phyloP scores from a whole-genome alignment of 1,284 basidiomycete species.

The Inonotus hispidus region DNA sequence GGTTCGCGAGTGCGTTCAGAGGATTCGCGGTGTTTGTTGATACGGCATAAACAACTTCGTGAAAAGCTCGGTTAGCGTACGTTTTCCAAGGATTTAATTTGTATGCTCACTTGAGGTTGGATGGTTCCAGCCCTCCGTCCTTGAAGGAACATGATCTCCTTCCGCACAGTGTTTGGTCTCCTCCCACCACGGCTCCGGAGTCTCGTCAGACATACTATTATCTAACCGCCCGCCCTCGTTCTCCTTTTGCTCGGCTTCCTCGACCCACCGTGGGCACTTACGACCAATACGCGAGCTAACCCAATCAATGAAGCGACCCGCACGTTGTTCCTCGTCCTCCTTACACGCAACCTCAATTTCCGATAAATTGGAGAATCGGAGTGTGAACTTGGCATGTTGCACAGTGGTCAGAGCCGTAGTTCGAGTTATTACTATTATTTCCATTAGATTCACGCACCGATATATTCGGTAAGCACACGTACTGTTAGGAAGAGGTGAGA shows the following conservation, averaged over 20 bases:
- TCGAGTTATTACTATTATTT: slow-evolving; percentile 59
- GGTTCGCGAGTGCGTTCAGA: slow-evolving; percentile 62
- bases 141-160: slow-evolving; percentile 66
- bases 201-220: slow-evolving; percentile 25
- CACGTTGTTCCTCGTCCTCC: slow-evolving; percentile 72
- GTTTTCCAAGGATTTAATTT: neutral
- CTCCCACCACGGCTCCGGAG: slow-evolving; percentile 77
- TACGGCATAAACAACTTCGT: slow-evolving; percentile 66
- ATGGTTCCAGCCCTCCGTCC: slow-evolving; percentile 76
- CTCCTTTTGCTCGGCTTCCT: slow-evolving; percentile 43
- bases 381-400: slow-evolving; percentile 60
- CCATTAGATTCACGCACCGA: neutral
- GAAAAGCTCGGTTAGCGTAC: neutral
- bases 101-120: slow-evolving; percentile 61
- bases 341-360: slow-evolving; percentile 65
- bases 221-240: slow-evolving; percentile 18
- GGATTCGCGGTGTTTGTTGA: slow-evolving; percentile 75
- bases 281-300: slow-evolving; percentile 61
- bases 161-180: slow-evolving; percentile 69
- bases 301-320: slow-evolving; percentile 74
- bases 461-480: slow-evolving; percentile 18
- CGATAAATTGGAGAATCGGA: slow-evolving; percentile 68
- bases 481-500: slow-evolving; percentile 80
- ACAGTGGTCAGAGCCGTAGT: slow-evolving; percentile 66
- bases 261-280: slow-evolving; percentile 61